These are phyloP conservation scores for Stylonectria norvegica DNA, from an alignment of 2,329 filamentous ascomycete species.

Conservation along the genomic window DNA sequence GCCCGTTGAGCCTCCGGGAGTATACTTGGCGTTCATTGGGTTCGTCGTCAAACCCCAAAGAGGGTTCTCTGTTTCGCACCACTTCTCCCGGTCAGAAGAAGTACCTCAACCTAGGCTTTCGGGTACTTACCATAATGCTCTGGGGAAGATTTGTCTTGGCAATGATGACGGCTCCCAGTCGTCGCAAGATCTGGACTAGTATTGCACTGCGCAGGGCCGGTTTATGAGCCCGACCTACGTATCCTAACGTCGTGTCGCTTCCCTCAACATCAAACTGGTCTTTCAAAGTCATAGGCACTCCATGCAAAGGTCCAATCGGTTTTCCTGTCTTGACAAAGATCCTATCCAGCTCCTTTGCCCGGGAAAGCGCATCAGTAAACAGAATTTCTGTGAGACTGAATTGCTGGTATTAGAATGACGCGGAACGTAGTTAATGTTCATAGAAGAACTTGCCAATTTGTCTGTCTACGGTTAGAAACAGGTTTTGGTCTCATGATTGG, in stretches of 20 bases:
- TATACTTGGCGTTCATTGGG: conserved; percentile 17
- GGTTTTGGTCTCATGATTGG: not conserved
- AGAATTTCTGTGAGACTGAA: conserved; percentile 9
- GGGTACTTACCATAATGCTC: conserved; percentile 19
- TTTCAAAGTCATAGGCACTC: conserved; percentile 38
- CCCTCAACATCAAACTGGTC: conserved; percentile 61
- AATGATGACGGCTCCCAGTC: conserved; percentile 49
- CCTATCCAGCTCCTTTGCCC: conserved; percentile 14
- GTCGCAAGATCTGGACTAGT: conserved; percentile 46
- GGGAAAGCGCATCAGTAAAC: conserved; percentile 17
- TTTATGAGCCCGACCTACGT: conserved; percentile 47
- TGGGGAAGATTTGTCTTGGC: conserved; percentile 45
- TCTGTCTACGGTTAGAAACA: conserved; percentile 1
- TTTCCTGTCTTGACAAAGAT: not conserved
- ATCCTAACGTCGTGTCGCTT: conserved; percentile 56
- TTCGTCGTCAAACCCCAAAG: conserved; percentile 28
- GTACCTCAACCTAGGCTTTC: no score
- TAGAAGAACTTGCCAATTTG: conserved; percentile 9
- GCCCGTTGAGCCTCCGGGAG: conserved; percentile 26
- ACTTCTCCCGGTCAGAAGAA: conserved; percentile 6
- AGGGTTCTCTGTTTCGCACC: conserved; percentile 29
- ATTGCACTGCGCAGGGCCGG: conserved; percentile 47
- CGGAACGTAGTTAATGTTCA: no score
- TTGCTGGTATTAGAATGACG: no score
- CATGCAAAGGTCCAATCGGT: conserved; percentile 16